These are phyloP conservation scores for Hortaea werneckii DNA, from an alignment of 2,329 filamentous ascomycete species.

Conservation along the genomic window DNA sequence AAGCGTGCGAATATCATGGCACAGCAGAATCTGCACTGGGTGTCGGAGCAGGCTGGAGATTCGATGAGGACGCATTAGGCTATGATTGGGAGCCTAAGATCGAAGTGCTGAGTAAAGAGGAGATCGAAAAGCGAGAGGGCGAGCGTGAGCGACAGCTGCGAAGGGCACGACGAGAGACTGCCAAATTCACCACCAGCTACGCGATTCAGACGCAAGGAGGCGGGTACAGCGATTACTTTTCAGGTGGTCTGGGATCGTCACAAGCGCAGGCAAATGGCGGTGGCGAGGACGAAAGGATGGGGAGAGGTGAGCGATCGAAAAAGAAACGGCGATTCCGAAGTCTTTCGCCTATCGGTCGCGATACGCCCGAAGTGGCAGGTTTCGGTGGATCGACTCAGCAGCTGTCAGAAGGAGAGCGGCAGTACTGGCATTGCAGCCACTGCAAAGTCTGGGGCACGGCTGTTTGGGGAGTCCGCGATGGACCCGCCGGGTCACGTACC, in stretches of 20 bases:
- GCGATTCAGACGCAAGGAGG: conserved; percentile 38
- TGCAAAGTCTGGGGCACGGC: conserved; percentile 80
- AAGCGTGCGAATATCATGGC: conserved; percentile 56
- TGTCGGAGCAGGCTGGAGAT: conserved; percentile 87
- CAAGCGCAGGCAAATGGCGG: conserved; percentile 29
- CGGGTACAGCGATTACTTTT: conserved; percentile 44
- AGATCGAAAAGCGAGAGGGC: conserved; percentile 93
- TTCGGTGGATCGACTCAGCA: conserved; percentile 56
- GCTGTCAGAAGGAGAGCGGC: conserved; percentile 63
- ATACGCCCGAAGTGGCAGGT: conserved; percentile 64
- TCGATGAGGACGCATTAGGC: conserved; percentile 80
- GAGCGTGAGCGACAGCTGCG: conserved; percentile 87
- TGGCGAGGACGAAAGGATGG: conserved; percentile 66
- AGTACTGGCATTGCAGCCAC: conserved; percentile 78
- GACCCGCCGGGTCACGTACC: conserved; percentile 73
- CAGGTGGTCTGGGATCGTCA: conserved; percentile 30
- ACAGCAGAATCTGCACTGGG: conserved; percentile 28
- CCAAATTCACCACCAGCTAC: conserved; percentile 51
- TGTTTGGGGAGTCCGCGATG: conserved; percentile 91
- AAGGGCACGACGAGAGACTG: conserved; percentile 78
- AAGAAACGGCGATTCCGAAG: conserved; percentile 90
- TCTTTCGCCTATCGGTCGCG: conserved; percentile 69
- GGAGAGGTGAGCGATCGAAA: conserved; percentile 83
- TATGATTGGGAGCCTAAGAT: conserved; percentile 44
- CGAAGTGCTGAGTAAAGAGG: conserved; percentile 69